Evolutionary conservation across 257 asterid genomes (phyloP), one percentile per base, ranked within the genome.

Genomic region (Plantago ovata): DNA sequence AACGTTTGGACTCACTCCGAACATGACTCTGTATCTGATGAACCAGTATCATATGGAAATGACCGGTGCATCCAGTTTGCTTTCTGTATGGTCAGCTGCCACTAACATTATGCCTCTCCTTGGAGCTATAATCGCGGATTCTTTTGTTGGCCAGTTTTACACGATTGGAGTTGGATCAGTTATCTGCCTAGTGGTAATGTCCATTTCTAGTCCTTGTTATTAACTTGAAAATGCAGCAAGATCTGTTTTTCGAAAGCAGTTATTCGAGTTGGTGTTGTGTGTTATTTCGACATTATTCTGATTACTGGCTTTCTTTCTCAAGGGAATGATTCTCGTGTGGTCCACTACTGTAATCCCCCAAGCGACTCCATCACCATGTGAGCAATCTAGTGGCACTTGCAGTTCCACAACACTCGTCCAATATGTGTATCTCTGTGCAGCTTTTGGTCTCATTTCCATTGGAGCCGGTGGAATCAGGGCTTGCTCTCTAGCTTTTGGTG

Each of bases 391-490:
- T 23, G 2, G 1, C 48, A 53, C 10, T 41, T 85, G 94, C 58
- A 48, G 24, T 65, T 54, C 80, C 21, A 67, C 94, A 0, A 72
- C 80, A 9, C 14, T 50, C 46, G 44, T 64, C 59, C 97, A 89
- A 68, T 43, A 75, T 20, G 5, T 70, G 21, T 69, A 70, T 44
- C 70, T 89, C 10, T 76, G 74, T 32, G 23, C 73, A 8, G 65
- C 87, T 2, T 62, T 86, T 1, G 94, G 72, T 12, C 73, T 86
- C n/a, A 72, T 89, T 50, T 77, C 97, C 1, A 68, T 81, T 8
- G 97, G 97, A 56, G 78, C 83, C 6, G 95, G 94, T 14, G 94
- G 87, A 6, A 69, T 81, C 16, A 56, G 86, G 53, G 68, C 95
- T 2, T 74, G 79, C 19, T 78, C 81, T 40, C 63, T 86, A 47